These are phyloP conservation scores for Chionographis japonica DNA, from an alignment of 106 monocot species.

Conservation along the genomic window DNA sequence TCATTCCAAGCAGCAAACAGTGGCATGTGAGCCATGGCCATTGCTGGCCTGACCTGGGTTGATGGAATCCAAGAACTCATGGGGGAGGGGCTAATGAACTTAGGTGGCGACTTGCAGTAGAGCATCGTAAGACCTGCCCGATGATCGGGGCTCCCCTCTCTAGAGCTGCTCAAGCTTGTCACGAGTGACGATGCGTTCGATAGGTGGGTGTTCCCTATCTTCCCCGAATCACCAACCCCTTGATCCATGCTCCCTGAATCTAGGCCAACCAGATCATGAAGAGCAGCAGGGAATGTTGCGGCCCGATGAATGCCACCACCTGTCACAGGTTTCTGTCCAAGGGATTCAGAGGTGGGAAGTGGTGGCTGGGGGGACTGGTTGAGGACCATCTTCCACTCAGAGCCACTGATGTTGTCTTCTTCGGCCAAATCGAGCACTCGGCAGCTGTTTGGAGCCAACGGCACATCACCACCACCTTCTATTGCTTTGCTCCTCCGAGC, in stretches of 20 bases:
- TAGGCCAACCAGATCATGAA: constrained; percentile 20
- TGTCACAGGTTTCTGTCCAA: constrained; percentile 5
- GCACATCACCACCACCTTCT: constrained; percentile 6
- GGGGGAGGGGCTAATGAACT: constrained; percentile 16
- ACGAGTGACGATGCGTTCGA: constrained; percentile 57
- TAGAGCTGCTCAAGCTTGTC: constrained; percentile 41
- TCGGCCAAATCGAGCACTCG: constrained; percentile 19
- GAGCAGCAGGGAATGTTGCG: neutral
- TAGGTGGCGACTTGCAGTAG: constrained; percentile 36
- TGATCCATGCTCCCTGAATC: constrained; percentile 19
- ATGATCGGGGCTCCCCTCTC: constrained; percentile 64
- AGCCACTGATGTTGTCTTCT: constrained; percentile 7
- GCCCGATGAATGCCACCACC: neutral
- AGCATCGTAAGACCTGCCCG: constrained; percentile 43
- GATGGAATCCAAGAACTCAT: constrained; percentile 52
- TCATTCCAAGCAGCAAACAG: constrained; percentile 87
- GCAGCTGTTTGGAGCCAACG: neutral
- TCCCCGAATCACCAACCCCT: constrained; percentile 21
- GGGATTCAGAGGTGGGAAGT: constrained; percentile 3
- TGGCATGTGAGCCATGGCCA: constrained; percentile 63
- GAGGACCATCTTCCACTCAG: constrained; percentile 42
- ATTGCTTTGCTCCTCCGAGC: constrained; percentile 51
- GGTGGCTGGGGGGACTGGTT: constrained; percentile 23
- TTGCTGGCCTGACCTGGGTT: constrained; percentile 37
- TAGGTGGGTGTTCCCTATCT: constrained; percentile 22